Conservation (phyloP, 176 grass and related monocot species). For the Hordeum vulgare region DNA sequence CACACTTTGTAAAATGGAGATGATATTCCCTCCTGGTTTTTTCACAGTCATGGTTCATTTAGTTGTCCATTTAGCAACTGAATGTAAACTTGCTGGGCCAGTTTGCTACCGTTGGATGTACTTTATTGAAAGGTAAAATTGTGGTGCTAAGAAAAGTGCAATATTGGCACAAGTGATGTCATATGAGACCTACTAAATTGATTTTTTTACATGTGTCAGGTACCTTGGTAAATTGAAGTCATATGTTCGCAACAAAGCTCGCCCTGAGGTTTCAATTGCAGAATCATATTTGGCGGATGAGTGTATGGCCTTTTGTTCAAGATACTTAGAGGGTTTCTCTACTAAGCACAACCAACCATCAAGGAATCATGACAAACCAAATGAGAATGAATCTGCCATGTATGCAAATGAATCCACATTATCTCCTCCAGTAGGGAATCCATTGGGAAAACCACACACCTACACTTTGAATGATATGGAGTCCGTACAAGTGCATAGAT, state of each 20-base stretch:
- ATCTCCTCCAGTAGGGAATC: neutral
- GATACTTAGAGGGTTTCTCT: neutral
- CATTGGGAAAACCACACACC: neutral
- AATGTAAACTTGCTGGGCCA: neutral
- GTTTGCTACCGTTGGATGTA: constrained; percentile 12
- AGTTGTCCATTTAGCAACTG: neutral
- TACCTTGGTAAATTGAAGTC: too few species aligned
- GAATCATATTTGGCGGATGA: neutral
- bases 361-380: neutral
- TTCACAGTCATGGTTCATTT: constrained; percentile 20
- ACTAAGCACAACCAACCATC: too few species aligned
- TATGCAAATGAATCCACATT: neutral
- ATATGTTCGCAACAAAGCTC: constrained; percentile 15
- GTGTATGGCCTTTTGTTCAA: constrained; percentile 1
- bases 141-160: neutral
- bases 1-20: neutral
- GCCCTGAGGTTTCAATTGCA: neutral
- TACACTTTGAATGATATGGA: neutral
- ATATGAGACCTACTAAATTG: too few species aligned
- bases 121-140: neutral
- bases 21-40: constrained; percentile 7
- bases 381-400: neutral
- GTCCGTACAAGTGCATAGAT: neutral
- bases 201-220: too few species aligned
- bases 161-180: too few species aligned